These are phyloP conservation scores for Senna siamea DNA, from an alignment of 306 rosid genomes.

Conservation along the genomic window DNA sequence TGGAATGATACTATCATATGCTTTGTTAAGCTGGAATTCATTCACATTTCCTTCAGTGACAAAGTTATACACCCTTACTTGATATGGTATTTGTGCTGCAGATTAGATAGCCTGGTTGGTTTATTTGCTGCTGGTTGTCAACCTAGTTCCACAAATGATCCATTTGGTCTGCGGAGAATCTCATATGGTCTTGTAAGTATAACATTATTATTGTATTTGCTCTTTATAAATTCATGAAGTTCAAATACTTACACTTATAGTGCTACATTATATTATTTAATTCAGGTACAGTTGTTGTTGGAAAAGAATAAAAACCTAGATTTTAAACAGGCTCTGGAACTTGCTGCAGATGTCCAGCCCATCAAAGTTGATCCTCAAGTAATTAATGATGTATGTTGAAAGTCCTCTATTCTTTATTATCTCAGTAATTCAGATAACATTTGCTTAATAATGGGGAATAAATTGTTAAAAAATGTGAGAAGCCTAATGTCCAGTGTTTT, in stretches of 20 bases:
- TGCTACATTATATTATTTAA: conserved; percentile 38
- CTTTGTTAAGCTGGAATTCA: conserved; percentile 11
- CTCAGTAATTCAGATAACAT: not conserved
- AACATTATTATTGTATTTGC: not conserved
- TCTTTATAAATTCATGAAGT: conserved; percentile 31
- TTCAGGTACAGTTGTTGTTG: conserved; percentile 88
- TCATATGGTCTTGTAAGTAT: conserved; percentile 92
- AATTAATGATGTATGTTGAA: conserved; percentile 63
- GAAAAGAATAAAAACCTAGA: conserved; percentile 79
- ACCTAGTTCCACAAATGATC: conserved; percentile 91
- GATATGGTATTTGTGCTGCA: conserved; percentile 50
- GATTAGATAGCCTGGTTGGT: conserved; percentile 95
- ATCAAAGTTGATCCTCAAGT: conserved; percentile 60
- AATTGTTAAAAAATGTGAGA: not conserved
- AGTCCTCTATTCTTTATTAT: not conserved
- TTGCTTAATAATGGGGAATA: not conserved
- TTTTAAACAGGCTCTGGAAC: conserved; percentile 73
- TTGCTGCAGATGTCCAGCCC: conserved; percentile 78
- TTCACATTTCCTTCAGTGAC: conserved; percentile 1
- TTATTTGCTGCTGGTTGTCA: conserved; percentile 93
- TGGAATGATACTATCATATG: conserved; percentile 10
- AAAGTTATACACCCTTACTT: conserved; percentile 31
- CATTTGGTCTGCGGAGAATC: conserved; percentile 89
- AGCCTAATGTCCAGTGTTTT: not conserved
- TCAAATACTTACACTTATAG: conserved; percentile 28